These are phyloP conservation scores for Ophiostoma sp. DNA, from an alignment of 2,329 filamentous ascomycete species.

Conservation along the genomic window DNA sequence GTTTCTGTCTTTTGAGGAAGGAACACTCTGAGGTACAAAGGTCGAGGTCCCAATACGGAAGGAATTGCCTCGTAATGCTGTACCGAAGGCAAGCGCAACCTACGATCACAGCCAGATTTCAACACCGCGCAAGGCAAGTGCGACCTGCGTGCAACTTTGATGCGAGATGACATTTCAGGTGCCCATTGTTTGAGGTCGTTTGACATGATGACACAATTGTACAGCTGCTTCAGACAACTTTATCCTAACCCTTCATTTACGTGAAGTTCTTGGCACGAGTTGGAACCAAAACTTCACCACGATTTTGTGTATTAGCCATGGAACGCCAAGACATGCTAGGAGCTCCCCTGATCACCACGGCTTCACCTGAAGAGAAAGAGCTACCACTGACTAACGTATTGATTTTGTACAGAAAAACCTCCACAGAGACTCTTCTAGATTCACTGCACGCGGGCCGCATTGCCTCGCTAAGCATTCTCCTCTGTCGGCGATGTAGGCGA, in stretches of 20 bases:
- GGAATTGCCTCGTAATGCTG: not conserved
- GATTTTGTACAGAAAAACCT: too few relatives aligned
- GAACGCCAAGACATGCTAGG: conserved; percentile 15
- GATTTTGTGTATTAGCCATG: not conserved
- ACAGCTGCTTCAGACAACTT: not conserved
- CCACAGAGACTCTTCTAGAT: not conserved
- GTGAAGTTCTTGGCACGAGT: not conserved
- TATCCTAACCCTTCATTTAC: conserved; percentile 19
- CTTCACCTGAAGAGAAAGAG: not conserved
- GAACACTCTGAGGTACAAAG: not conserved
- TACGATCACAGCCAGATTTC: too few relatives aligned
- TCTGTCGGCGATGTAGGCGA: not conserved
- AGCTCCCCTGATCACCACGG: conserved; percentile 15
- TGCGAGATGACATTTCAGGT: not conserved
- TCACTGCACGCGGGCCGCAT: not conserved
- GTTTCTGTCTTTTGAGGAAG: not conserved
- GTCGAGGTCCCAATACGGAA: not conserved
- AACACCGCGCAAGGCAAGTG: not conserved
- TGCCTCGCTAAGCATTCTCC: not conserved
- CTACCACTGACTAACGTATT: not conserved
- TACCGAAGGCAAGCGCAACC: not conserved
- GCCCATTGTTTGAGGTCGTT: not conserved
- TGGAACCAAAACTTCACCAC: not conserved
- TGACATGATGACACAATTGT: not conserved
- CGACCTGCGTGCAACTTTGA: not conserved